These are phyloP conservation scores for Didymellaceae sp. DNA, from an alignment of 2,329 filamentous ascomycete genomes.

Conservation along the genomic window DNA sequence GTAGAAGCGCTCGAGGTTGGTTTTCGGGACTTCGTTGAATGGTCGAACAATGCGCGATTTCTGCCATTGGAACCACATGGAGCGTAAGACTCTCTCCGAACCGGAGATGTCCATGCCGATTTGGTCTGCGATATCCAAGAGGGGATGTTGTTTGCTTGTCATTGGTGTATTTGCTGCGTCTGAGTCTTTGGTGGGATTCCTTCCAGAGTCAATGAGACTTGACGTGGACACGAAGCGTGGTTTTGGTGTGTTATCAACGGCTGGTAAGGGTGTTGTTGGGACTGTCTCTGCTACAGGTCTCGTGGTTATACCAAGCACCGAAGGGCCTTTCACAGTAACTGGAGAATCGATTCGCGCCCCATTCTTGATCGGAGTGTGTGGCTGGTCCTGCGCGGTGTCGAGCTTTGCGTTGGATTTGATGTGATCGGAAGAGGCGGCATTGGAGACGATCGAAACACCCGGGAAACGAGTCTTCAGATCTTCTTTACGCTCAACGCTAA, in stretches of 20 bases:
- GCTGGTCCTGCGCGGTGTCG: no score
- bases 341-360: no score
- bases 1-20: constrained; percentile 22
- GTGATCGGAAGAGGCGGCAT: background rate
- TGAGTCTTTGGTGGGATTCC: background rate
- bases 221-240: no score
- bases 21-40: background rate
- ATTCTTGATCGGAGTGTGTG: no score
- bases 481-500: background rate
- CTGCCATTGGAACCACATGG: constrained; percentile 5
- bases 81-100: background rate
- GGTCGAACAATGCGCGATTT: background rate
- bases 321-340: no score
- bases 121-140: background rate
- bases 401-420: background rate
- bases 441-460: background rate
- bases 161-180: background rate
- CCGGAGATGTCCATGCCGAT: background rate
- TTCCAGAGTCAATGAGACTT: background rate
- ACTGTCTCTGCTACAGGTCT: no score
- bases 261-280: no score
- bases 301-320: no score
- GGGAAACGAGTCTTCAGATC: background rate
- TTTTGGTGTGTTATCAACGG: no score
- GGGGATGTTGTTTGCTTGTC: background rate